Evolutionary conservation across 163 green algal genomes (phyloP), one percentile per base, ranked within the genome.

Genomic region (Chlamydomonas reinhardtii): DNA sequence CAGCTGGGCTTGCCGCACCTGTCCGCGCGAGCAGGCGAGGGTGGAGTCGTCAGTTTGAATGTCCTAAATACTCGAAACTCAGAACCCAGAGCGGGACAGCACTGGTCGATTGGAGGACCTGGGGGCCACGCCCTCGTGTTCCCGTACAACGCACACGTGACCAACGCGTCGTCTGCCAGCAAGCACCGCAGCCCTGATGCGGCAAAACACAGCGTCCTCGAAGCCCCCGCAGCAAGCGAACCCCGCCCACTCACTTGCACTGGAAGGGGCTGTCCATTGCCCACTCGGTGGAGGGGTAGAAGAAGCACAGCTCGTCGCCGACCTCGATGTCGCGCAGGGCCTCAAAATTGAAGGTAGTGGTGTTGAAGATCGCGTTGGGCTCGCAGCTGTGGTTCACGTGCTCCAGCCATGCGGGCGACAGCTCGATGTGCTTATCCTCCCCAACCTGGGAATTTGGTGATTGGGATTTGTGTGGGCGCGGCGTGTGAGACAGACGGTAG

Each of bases 321-420:
- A 69, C 29, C 6, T 31, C 17, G 5, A 86, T 73, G 54, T 74
- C 34, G 20, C 27, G 74, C 19, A 86, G 52, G 5, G 80, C 80
- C 37, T 79, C 69, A 16, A 86, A 24, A 32, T 79, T 37, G 35
- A 48, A 64, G 48, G 69, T 54, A 17, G 68, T 31, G 14, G 80
- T 86, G 80, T 86, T 65, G 65, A 86, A 86, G 56, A 86, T 66
- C 9, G 64, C 80, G 69, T 69, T 86, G 69, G 80, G 80, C 31
- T 76, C 70, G 52, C 80, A 86, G 70, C 66, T 78, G 80, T 86
- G 80, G 80, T 86, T 86, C 32, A 76, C 43, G 80, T 79, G 75
- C 32, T 79, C 31, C 54, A 86, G 52, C 54, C 64, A 69, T 32
- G 43, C 34, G 14, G 80, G 80, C 24, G 34, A 29, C 22, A 86